Evolutionary conservation across 345 rosid genomes (phyloP).

Genomic region (Aethionema arabicum): DNA sequence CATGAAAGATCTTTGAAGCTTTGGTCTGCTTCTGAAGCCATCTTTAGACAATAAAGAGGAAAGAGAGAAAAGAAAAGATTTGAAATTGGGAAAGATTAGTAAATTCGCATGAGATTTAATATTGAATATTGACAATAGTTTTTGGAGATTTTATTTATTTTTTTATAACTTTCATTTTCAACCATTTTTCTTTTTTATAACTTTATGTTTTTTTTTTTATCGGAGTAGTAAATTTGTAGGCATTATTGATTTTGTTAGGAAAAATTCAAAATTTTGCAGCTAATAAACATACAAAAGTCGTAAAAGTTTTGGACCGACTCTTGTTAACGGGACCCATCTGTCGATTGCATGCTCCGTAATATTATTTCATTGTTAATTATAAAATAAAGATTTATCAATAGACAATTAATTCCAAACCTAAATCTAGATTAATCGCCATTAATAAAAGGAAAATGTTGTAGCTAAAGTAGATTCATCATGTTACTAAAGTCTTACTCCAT

Average conservation of each 20-base stretch:
- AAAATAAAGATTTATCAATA: background rate
- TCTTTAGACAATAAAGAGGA: constrained; percentile 25
- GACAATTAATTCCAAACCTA: background rate
- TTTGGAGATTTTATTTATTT: no score
- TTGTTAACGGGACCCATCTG: constrained; percentile 17
- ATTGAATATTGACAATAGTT: background rate
- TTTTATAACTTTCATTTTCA: no score
- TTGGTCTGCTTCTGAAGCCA: constrained; percentile 64
- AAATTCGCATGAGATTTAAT: background rate
- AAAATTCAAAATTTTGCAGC: background rate
- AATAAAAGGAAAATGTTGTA: no score
- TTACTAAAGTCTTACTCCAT: no score
- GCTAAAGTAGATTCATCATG: no score
- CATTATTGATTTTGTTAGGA: no score
- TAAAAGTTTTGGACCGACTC: constrained; percentile 22
- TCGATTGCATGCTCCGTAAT: constrained; percentile 3
- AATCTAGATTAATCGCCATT: no score
- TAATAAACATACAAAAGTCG: constrained; percentile 13
- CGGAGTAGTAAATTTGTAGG: no score
- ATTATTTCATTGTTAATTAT: background rate
- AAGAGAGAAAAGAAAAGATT: constrained; percentile 20
- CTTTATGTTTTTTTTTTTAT: no score
- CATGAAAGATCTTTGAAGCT: constrained; percentile 59
- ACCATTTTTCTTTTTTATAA: no score
- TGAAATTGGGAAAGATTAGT: constrained; percentile 20